A percentile compares a stretch with the other conserved stretches of the same genome.
Evolutionary conservation across 345 rosid genomes (phyloP).

Genomic region (Hibiscus mutabilis): DNA sequence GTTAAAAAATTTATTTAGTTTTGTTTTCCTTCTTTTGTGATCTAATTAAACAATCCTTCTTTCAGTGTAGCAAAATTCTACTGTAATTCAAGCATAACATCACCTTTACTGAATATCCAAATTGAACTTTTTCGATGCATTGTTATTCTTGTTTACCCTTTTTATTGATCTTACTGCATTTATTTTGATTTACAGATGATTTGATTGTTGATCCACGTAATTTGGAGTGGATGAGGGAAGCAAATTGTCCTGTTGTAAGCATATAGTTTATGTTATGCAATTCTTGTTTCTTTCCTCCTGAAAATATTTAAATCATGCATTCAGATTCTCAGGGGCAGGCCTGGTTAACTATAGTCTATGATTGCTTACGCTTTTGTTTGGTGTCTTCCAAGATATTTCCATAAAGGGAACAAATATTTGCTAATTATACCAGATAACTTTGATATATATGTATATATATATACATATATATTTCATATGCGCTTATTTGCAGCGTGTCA

Average conservation of each 20-base stretch:
- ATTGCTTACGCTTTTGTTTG: background rate
- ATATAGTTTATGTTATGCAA: background rate
- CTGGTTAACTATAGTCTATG: background rate
- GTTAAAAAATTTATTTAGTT: background rate
- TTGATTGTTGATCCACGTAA: conserved; percentile 91
- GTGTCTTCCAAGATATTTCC: background rate
- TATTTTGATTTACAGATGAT: conserved; percentile 56
- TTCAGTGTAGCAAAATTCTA: background rate
- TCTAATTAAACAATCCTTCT: background rate
- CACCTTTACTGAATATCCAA: background rate
- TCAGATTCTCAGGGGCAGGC: background rate
- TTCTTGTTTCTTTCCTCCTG: background rate
- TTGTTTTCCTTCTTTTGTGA: background rate
- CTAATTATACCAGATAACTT: background rate
- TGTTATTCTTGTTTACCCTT: background rate
- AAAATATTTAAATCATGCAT: background rate
- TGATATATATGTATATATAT: background rate
- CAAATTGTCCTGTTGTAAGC: conserved; percentile 94
- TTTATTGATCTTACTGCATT: conserved; percentile 18
- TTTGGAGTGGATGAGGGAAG: conserved; percentile 94
- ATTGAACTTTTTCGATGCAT: background rate
- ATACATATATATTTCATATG: background rate
- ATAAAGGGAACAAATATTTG: background rate
- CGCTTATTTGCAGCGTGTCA: background rate
- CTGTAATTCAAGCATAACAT: background rate